Percentiles rank a stretch among this genome's conserved stretches.
phyloP scores from a whole-genome alignment of 2,329 filamentous ascomycete species.

The Lachnellula occidentalis region DNA sequence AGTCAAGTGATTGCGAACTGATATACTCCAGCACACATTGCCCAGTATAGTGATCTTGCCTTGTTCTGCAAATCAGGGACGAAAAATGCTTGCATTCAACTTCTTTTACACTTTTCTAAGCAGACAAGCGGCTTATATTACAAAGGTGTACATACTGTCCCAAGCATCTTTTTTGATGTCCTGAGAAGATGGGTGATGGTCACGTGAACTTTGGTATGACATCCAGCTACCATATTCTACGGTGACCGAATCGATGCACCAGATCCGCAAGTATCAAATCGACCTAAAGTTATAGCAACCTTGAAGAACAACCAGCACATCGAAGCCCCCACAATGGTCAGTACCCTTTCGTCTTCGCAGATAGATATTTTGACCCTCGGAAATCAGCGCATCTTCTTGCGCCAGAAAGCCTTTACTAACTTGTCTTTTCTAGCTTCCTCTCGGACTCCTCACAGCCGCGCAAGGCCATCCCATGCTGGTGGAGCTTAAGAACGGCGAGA shows the following conservation, averaged over 20 bases:
- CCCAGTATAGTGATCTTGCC: no score
- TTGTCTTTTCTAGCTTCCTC: slow-evolving; percentile 50
- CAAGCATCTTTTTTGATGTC: neutral
- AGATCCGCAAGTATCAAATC: neutral
- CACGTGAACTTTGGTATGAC: neutral
- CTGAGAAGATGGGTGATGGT: neutral
- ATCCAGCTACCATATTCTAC: neutral
- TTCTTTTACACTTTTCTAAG: no score
- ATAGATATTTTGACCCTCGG: no score
- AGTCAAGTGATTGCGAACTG: no score
- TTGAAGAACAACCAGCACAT: neutral
- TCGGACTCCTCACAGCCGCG: slow-evolving; percentile 86
- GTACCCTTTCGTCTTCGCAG: neutral
- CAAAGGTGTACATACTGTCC: no score
- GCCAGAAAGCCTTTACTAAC: neutral
- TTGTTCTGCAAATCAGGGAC: no score
- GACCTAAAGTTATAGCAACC: neutral
- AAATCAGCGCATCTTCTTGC: neutral
- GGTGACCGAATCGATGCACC: neutral
- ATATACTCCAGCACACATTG: no score
- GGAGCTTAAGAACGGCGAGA: slow-evolving; percentile 96
- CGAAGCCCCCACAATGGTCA: slow-evolving; percentile 12
- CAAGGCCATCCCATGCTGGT: slow-evolving; percentile 98
- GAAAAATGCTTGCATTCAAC: no score
- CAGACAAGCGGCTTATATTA: no score